Percentiles rank a stretch among this genome's conserved stretches.
phyloP scores from a whole-genome alignment of 495 filamentous ascomycete genomes.

The Glonium stellatum region DNA sequence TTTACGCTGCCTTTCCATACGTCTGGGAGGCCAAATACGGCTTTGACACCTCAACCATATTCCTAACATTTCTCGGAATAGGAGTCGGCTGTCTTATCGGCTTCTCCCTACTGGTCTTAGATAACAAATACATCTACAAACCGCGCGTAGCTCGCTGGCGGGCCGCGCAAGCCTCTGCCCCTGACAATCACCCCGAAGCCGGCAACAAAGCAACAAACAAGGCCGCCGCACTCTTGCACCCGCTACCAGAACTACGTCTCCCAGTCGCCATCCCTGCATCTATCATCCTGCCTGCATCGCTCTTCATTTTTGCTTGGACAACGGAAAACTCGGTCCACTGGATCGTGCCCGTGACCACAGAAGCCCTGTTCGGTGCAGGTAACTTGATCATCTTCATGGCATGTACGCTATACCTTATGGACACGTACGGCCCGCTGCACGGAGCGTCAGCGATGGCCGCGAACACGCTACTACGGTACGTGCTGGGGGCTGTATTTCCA shows the following conservation, averaged over 20 bases:
- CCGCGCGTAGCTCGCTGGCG: neutral
- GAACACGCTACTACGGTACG: neutral
- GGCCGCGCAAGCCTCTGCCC: neutral
- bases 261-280: neutral
- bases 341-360: neutral
- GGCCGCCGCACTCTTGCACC: neutral
- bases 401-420: neutral
- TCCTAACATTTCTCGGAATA: neutral
- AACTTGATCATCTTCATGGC: neutral
- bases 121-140: neutral
- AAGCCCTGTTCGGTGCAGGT: neutral
- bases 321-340: neutral
- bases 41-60: no score
- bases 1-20: no score
- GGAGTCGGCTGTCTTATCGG: neutral
- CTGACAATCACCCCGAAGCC: neutral
- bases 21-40: no score
- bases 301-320: neutral
- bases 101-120: neutral
- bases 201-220: neutral
- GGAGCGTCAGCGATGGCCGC: neutral
- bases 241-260: neutral
- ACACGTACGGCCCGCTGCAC: neutral
- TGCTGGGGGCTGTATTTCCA: neutral
- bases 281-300: neutral